phyloP scores from a whole-genome alignment of 164 flowering plant species.

The Buxus sempervirens region DNA sequence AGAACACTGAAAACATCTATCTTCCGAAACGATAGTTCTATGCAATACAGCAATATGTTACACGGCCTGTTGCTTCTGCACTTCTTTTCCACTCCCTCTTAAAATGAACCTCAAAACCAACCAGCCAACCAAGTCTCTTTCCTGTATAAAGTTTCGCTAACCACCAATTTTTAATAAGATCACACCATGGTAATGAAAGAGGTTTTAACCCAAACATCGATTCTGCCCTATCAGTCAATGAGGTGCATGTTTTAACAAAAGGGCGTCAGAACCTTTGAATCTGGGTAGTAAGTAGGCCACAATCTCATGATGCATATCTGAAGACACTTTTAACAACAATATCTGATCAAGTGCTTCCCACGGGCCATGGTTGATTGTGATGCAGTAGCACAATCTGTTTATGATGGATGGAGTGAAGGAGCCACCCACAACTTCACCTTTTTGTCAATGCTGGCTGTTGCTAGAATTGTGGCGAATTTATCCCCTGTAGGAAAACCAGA shows the following conservation, averaged over 20 bases:
- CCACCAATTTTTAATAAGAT: too few species aligned
- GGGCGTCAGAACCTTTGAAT: not conserved
- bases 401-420: slow-evolving; percentile 37
- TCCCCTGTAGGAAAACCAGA: slow-evolving; percentile 44
- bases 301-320: slow-evolving; percentile 6
- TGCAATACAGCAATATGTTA: too few species aligned
- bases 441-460: slow-evolving; percentile 80
- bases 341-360: not conserved
- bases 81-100: too few species aligned
- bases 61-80: too few species aligned
- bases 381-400: slow-evolving; percentile 4
- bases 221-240: not conserved
- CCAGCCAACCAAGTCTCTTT: too few species aligned
- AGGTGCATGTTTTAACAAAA: not conserved
- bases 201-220: not conserved
- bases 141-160: too few species aligned
- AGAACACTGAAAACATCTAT: too few species aligned
- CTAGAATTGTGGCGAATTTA: slow-evolving; percentile 41
- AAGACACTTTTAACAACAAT: not conserved
- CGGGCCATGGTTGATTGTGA: not conserved
- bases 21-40: too few species aligned
- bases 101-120: too few species aligned
- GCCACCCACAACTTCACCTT: slow-evolving; percentile 91
- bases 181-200: too few species aligned
- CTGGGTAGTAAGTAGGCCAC: not conserved